Conservation (phyloP, 2,329 filamentous ascomycete species). For the Alternaria sp. region DNA sequence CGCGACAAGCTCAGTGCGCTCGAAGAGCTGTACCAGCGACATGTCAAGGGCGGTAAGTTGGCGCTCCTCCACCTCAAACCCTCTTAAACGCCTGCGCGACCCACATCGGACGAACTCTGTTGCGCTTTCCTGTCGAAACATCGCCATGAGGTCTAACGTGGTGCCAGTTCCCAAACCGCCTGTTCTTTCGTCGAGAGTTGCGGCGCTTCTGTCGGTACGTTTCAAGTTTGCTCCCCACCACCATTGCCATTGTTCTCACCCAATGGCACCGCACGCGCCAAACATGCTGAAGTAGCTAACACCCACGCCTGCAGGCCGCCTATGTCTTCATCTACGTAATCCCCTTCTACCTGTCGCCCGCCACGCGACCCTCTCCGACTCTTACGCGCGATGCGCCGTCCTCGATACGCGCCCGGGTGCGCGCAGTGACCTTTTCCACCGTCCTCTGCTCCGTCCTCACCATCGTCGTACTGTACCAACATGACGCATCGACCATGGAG, state of each 20-base stretch:
- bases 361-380: conserved; percentile 78
- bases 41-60: conserved; percentile 48
- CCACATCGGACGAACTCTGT: conserved; percentile 26
- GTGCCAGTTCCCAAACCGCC: conserved; percentile 46
- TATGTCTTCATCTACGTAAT: conserved; percentile 91
- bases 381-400: conserved; percentile 86
- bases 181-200: conserved; percentile 41
- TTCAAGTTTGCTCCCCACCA: conserved; percentile 34
- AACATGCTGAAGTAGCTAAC: conserved; percentile 29
- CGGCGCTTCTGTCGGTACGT: conserved; percentile 49
- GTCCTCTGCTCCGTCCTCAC: conserved; percentile 70
- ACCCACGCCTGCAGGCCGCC: conserved; percentile 60
- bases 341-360: conserved; percentile 83
- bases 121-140: conserved; percentile 14
- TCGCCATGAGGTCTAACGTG: conserved; percentile 38
- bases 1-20: conserved; percentile 41
- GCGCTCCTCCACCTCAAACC: conserved; percentile 19
- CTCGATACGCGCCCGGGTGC: conserved; percentile 85
- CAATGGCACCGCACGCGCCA: conserved; percentile 27
- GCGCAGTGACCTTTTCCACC: conserved; percentile 79
- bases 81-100: conserved; percentile 33
- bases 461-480: conserved; percentile 67
- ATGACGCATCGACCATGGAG: conserved; percentile 56
- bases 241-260: conserved; percentile 23
- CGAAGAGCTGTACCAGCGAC: conserved; percentile 36